phyloP scores from a whole-genome alignment of 441 rosid genomes.

The Populus hybrid region DNA sequence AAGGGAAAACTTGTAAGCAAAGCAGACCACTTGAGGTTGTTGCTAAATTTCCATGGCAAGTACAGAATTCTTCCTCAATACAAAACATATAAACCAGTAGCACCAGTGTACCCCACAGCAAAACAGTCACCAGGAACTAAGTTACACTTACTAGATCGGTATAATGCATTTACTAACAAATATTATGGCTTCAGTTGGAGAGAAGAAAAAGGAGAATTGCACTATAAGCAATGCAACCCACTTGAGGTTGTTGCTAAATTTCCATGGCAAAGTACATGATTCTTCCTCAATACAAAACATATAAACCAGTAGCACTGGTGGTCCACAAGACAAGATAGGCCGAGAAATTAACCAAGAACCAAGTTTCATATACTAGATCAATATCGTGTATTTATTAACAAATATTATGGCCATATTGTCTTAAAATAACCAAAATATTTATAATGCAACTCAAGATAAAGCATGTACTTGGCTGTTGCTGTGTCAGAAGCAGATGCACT shows the following conservation, averaged over 20 bases:
- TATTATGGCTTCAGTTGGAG: not conserved
- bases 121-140: not conserved
- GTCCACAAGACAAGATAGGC: not conserved
- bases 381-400: not conserved
- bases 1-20: not conserved
- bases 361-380: too few relatives aligned
- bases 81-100: not conserved
- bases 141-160: not conserved
- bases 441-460: constrained; percentile 14
- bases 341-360: not conserved
- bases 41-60: not conserved
- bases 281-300: not conserved
- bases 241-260: not conserved
- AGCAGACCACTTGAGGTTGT: not conserved
- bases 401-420: not conserved
- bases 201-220: not conserved
- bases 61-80: not conserved
- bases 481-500: constrained; percentile 38
- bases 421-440: not conserved
- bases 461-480: constrained; percentile 38
- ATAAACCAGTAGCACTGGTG: not conserved
- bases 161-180: not conserved
- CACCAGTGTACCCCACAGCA: not conserved
- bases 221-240: not conserved
- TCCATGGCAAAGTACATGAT: not conserved